Conservation (phyloP, 768 basidiomycete genomes). For the Naematelia encephala region DNA sequence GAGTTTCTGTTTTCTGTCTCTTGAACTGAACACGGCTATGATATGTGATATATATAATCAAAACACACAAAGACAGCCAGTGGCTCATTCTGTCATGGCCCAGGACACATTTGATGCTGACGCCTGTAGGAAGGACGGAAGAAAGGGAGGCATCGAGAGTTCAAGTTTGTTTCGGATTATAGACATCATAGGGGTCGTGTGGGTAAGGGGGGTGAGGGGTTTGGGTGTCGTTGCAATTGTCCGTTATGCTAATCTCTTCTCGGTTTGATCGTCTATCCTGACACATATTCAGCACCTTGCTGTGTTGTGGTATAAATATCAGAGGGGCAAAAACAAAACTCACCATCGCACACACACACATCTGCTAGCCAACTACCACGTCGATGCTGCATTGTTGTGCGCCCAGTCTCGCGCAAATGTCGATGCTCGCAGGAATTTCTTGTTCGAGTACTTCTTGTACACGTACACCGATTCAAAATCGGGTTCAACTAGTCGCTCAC, state of each 20-base stretch:
- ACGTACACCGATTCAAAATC: conserved; percentile 81
- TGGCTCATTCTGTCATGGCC: too few species aligned
- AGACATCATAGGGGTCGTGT: neutral
- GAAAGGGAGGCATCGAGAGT: too few species aligned
- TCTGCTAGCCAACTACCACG: conserved; percentile 12
- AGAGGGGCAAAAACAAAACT: neutral
- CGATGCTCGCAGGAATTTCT: conserved; percentile 88
- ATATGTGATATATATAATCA: too few species aligned
- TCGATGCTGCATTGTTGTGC: conserved; percentile 29
- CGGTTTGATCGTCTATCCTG: neutral
- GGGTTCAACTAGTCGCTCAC: conserved; percentile 74
- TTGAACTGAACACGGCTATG: too few species aligned
- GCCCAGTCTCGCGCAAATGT: conserved; percentile 56
- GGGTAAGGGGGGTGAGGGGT: neutral
- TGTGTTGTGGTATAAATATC: too few species aligned
- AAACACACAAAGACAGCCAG: too few species aligned
- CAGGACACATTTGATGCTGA: too few species aligned
- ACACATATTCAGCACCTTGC: neutral
- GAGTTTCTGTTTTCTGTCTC: too few species aligned
- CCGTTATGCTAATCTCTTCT: neutral
- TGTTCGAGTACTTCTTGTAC: conserved; percentile 93
- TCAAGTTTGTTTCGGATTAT: neutral
- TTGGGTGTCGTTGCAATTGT: neutral
- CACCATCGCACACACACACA: neutral
- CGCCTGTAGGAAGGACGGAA: neutral